Evolutionary conservation across 257 asterid genomes (phyloP), one percentile per base, ranked within the genome.

Genomic region (Salvia splendens): DNA sequence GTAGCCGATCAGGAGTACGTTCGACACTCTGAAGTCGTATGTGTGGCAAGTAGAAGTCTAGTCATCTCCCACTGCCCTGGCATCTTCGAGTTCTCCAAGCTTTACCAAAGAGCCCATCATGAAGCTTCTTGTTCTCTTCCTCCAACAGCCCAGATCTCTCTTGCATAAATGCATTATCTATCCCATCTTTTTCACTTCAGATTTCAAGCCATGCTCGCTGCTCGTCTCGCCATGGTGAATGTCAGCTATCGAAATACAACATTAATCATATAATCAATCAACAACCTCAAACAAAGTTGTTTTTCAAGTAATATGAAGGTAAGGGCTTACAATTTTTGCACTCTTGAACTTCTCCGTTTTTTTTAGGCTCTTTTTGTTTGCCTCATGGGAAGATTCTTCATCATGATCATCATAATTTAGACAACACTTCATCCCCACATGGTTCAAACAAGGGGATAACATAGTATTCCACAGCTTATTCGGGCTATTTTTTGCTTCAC

Each of bases 181-280:
- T 90, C 96, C 16, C 92, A 90, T 72, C 77, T 85, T n/a, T 88
- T 70, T 3, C 91, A 81, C 81, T 83, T 90, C 81, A 93, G 42
- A 69, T 93, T 96, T 76, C 90, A 84, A 5, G 95, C 94, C 79
- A 88, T 72, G 2, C 85, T 69, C 30, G 95, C 82, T 2, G 97
- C 96, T 79, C 83, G 88, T 11, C 91, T 83, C 2, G 97, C 97
- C 98, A 93, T 89, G n/a, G 97, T 83, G 61, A 93, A 72, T 0
- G 98, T 96, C 75, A 90, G 77, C 98, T 93, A 47, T 32, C 36
- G n/a, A 11, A 50, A 51, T 47, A 70, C 28, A 20, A 36, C 41
- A 36, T 4, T 7, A 46, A 52, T 17, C 3, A 50, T 5, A 16
- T 61, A 41, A 69, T 64, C 49, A 71, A 16, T 40, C 20, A 46